These are phyloP conservation scores for Aegilops longissima DNA, from an alignment of 176 grass and related monocot genomes.

Conservation along the genomic window DNA sequence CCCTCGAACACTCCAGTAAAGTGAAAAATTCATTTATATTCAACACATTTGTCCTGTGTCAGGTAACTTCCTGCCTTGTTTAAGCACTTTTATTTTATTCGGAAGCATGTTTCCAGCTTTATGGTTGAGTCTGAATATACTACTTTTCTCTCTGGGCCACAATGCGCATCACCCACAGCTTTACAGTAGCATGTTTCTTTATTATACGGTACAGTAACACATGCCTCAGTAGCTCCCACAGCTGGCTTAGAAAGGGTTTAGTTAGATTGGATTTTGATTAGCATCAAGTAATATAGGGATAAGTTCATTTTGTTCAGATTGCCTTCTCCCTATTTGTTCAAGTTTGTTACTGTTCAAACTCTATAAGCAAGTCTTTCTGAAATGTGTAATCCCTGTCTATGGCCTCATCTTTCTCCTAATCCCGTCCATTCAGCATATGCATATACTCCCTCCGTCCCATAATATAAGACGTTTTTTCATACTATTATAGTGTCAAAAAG, in stretches of 20 bases:
- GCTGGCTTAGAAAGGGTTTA: conserved; percentile 3
- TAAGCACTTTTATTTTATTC: not conserved
- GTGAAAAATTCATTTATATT: conserved; percentile 97
- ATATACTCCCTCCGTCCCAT: no score
- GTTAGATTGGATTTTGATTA: not conserved
- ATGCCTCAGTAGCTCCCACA: not conserved
- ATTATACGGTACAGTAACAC: not conserved
- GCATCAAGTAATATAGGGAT: not conserved
- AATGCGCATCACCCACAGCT: not conserved
- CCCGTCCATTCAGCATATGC: not conserved
- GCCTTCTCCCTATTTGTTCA: not conserved
- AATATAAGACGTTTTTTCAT: no score
- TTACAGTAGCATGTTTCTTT: conserved; percentile 4
- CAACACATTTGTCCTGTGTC: conserved; percentile 93
- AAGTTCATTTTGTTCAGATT: not conserved
- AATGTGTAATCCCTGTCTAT: not conserved
- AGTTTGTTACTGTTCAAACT: not conserved
- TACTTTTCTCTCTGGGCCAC: not conserved
- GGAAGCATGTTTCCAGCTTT: not conserved
- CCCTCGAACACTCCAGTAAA: conserved; percentile 51
- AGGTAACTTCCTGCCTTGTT: conserved; percentile 44
- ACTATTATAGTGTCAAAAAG: no score
- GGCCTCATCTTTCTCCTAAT: not conserved
- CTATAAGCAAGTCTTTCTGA: not conserved
- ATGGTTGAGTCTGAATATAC: conserved; percentile 1